Conservation (phyloP, 2,329 filamentous ascomycete species). For the Trichoderma harzianum region DNA sequence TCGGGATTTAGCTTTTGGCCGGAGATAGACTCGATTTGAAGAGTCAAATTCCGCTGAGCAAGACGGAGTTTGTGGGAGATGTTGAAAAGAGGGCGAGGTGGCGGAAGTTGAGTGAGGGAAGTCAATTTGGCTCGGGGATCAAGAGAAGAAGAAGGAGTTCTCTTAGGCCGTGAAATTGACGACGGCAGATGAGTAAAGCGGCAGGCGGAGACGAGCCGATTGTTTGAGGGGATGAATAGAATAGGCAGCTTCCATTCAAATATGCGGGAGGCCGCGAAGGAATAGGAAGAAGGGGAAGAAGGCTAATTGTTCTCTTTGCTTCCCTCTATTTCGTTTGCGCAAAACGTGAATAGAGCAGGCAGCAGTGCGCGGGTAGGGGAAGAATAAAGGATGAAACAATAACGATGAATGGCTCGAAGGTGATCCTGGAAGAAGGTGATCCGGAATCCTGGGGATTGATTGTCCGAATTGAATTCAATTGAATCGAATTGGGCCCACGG, state of each 20-base stretch:
- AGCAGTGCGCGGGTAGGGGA: neutral
- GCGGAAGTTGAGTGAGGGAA: neutral
- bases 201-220: neutral
- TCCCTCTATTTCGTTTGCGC: neutral
- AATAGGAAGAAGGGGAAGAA: neutral
- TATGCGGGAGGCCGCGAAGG: neutral
- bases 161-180: neutral
- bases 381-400: neutral
- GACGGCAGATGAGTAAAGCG: neutral
- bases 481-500: neutral
- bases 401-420: neutral
- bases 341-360: neutral
- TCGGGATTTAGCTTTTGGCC: slow-evolving; percentile 14
- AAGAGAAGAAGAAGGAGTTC: neutral
- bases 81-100: neutral
- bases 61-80: neutral
- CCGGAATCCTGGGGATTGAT: neutral
- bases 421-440: neutral
- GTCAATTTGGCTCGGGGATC: neutral
- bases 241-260: slow-evolving; percentile 14
- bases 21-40: slow-evolving; percentile 4
- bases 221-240: slow-evolving; percentile 10
- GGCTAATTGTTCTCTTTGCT: neutral
- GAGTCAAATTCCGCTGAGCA: neutral
- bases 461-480: neutral